phyloP scores from a whole-genome alignment of 495 filamentous ascomycete genomes.

The Aspergillus olivimuriae region DNA sequence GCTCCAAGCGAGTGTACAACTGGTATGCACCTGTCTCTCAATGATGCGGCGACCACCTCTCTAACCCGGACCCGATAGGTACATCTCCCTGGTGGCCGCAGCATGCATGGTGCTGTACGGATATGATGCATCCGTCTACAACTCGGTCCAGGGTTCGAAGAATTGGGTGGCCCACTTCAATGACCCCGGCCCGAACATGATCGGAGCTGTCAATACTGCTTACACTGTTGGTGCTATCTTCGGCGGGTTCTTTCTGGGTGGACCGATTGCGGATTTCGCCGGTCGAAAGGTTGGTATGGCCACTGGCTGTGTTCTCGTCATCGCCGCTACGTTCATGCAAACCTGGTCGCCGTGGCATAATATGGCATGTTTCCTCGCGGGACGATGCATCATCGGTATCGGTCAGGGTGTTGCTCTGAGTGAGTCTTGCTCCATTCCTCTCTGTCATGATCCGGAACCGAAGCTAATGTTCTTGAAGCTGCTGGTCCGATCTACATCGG shows the following conservation, averaged over 20 bases:
- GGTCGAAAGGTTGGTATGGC: slow-evolving; percentile 55
- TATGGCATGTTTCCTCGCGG: slow-evolving; percentile 54
- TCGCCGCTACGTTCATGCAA: slow-evolving; percentile 58
- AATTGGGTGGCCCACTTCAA: slow-evolving; percentile 57
- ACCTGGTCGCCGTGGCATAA: slow-evolving; percentile 48
- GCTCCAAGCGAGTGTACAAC: slow-evolving; percentile 33
- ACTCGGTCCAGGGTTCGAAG: slow-evolving; percentile 52
- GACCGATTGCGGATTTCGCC: slow-evolving; percentile 49
- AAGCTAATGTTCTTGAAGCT: slow-evolving; percentile 21
- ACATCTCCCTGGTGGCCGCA: slow-evolving; percentile 55
- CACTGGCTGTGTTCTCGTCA: slow-evolving; percentile 48
- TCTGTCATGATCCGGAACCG: background rate
- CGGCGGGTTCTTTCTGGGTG: slow-evolving; percentile 55
- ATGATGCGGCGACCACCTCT: background rate
- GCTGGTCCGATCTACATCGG: slow-evolving; percentile 58
- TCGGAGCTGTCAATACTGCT: slow-evolving; percentile 54
- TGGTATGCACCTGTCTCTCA: slow-evolving; percentile 17
- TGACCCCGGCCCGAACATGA: slow-evolving; percentile 40
- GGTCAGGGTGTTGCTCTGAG: slow-evolving; percentile 60
- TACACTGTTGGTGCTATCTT: slow-evolving; percentile 60
- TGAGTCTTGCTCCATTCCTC: slow-evolving; percentile 22
- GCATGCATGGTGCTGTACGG: slow-evolving; percentile 64
- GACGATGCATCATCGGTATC: slow-evolving; percentile 56
- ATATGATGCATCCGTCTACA: slow-evolving; percentile 61
- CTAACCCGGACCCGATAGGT: slow-evolving; percentile 32